A percentile compares a stretch with the other conserved stretches of the same genome.
Conservation (phyloP, 768 basidiomycete genomes). For the Pulveroboletus ravenelii region DNA sequence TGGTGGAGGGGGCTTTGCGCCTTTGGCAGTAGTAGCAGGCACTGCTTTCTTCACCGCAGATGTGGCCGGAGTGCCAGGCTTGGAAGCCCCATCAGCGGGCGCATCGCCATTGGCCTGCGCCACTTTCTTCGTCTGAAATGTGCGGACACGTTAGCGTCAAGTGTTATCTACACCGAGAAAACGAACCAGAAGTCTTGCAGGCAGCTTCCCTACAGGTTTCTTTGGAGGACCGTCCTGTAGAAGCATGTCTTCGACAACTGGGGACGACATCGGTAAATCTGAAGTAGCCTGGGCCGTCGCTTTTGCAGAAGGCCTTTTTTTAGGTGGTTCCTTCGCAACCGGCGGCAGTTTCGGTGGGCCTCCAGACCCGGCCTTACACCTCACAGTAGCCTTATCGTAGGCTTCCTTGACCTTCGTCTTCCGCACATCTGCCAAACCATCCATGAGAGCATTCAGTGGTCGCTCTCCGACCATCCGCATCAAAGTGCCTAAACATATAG, state of each 20-base stretch:
- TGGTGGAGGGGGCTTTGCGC: slow-evolving; percentile 45
- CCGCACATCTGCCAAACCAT: slow-evolving; percentile 78
- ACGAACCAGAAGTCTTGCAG: slow-evolving; percentile 42
- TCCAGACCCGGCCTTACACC: slow-evolving; percentile 66
- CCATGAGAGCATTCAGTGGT: slow-evolving; percentile 81
- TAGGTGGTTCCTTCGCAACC: slow-evolving; percentile 31
- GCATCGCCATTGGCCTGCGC: slow-evolving; percentile 32
- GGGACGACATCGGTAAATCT: slow-evolving; percentile 18
- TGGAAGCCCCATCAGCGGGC: slow-evolving; percentile 11
- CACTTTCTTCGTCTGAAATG: slow-evolving; percentile 49
- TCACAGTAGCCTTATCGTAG: slow-evolving; percentile 87
- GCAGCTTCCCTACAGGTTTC: slow-evolving; percentile 49
- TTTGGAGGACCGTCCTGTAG: slow-evolving; percentile 34
- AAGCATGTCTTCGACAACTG: slow-evolving; percentile 7
- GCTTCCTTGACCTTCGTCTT: slow-evolving; percentile 94
- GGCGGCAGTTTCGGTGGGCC: slow-evolving; percentile 42
- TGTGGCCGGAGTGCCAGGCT: slow-evolving; percentile 26
- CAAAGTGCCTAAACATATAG: slow-evolving; percentile 77
- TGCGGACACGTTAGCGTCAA: slow-evolving; percentile 1
- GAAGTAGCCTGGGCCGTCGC: slow-evolving; percentile 11
- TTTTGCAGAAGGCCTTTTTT: slow-evolving; percentile 37
- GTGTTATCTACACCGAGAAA: not conserved
- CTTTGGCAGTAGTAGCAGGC: slow-evolving; percentile 36
- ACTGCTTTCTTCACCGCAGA: slow-evolving; percentile 42
- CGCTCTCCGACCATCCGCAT: slow-evolving; percentile 98